phyloP scores from a whole-genome alignment of 148 eudicot species.

The Vaccinium macrocarpon region DNA sequence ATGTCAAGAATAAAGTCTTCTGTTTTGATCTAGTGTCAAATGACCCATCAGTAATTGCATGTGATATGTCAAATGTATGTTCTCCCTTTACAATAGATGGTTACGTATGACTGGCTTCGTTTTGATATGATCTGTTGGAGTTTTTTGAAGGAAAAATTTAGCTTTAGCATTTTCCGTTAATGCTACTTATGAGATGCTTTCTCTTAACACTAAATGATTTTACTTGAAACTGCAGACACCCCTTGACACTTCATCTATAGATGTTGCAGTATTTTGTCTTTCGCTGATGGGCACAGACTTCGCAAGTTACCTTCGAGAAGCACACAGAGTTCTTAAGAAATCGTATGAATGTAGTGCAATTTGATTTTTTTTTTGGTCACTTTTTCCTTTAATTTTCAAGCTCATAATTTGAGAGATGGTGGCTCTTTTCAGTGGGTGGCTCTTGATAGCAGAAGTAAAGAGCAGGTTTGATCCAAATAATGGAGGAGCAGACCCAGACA shows the following conservation, averaged over 20 bases:
- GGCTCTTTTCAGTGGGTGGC: slow-evolving; percentile 68
- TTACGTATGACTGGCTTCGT: background rate
- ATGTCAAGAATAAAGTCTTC: slow-evolving; percentile 83
- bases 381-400: background rate
- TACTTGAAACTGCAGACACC: slow-evolving; percentile 64
- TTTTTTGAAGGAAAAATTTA: background rate
- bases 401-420: slow-evolving; percentile 11
- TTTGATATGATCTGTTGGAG: background rate
- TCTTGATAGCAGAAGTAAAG: slow-evolving; percentile 95
- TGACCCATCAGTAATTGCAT: slow-evolving; percentile 91
- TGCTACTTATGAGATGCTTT: background rate
- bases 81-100: background rate
- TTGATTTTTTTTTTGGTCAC: background rate
- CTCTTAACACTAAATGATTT: background rate
- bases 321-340: slow-evolving; percentile 82
- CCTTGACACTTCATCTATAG: slow-evolving; percentile 67
- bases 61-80: slow-evolving; percentile 93
- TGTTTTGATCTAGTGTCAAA: slow-evolving; percentile 85
- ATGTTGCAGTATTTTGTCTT: slow-evolving; percentile 90
- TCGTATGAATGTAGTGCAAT: slow-evolving; percentile 32
- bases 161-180: background rate
- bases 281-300: slow-evolving; percentile 93
- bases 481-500: slow-evolving; percentile 86
- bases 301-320: slow-evolving; percentile 74
- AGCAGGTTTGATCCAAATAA: slow-evolving; percentile 84